Conservation (phyloP, 1,284 basidiomycete species). For the Baeospora myosura region DNA sequence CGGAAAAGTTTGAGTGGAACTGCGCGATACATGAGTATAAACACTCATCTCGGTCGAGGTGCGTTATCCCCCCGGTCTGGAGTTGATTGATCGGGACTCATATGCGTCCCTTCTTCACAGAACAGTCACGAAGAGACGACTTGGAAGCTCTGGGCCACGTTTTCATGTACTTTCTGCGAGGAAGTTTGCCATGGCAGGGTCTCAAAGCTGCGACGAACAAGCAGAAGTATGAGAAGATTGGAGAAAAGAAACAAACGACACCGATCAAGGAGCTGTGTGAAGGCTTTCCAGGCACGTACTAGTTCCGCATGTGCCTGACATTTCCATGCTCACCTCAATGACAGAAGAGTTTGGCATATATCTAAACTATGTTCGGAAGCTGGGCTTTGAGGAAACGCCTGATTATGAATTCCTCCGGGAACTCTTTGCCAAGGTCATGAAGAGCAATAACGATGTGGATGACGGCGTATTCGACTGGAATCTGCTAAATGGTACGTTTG, state of each 20-base stretch:
- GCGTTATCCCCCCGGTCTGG: slow-evolving; percentile 20
- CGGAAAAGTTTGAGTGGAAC: slow-evolving; percentile 88
- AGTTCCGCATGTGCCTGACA: slow-evolving; percentile 7
- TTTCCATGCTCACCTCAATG: slow-evolving; percentile 11
- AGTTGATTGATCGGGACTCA: slow-evolving; percentile 3
- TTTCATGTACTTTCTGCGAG: slow-evolving; percentile 96
- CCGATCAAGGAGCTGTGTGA: slow-evolving; percentile 92
- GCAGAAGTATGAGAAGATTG: slow-evolving; percentile 98
- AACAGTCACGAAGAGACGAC: slow-evolving; percentile 93
- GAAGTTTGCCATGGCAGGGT: slow-evolving; percentile 92
- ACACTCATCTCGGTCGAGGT: slow-evolving; percentile 91
- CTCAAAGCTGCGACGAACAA: slow-evolving; percentile 96
- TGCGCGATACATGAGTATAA: slow-evolving; percentile 96
- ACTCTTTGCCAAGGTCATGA: slow-evolving; percentile 85
- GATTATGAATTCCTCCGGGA: slow-evolving; percentile 95
- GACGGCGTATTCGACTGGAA: slow-evolving; percentile 92
- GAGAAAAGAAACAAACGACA: slow-evolving; percentile 97
- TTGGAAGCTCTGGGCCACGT: slow-evolving; percentile 93
- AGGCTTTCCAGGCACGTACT: slow-evolving; percentile 73
- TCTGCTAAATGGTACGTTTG: slow-evolving; percentile 58
- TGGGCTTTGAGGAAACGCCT: slow-evolving; percentile 90
- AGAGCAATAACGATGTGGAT: slow-evolving; percentile 81
- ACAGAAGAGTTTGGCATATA: slow-evolving; percentile 85
- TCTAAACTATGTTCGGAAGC: slow-evolving; percentile 81
- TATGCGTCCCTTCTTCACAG: slow-evolving; percentile 30